A percentile compares a stretch with the other conserved stretches of the same genome.
phyloP scores from a whole-genome alignment of 331 rosid species.

The Quercus phellos region DNA sequence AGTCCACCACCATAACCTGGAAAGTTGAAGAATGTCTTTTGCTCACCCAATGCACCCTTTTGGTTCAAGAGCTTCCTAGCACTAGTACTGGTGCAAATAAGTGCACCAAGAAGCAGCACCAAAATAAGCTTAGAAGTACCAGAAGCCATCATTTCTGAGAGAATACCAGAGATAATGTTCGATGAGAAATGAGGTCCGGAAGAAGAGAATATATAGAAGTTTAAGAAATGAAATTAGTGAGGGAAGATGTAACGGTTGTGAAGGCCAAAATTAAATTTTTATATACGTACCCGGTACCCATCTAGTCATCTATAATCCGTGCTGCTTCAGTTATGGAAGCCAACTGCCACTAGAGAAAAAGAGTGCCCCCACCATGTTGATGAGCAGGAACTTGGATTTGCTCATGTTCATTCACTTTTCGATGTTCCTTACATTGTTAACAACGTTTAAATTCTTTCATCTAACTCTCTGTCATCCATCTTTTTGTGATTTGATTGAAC shows the following conservation, averaged over 20 bases:
- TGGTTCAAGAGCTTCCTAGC: conserved; percentile 29
- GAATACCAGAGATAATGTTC: background rate
- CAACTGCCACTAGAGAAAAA: background rate
- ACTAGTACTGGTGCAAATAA: background rate
- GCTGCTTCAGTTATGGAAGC: conserved; percentile 12
- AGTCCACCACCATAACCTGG: conserved; percentile 28
- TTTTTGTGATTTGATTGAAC: background rate
- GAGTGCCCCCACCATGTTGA: background rate
- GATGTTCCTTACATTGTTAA: background rate
- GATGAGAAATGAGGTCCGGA: background rate
- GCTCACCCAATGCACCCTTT: conserved; percentile 9
- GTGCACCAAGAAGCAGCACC: conserved; percentile 31
- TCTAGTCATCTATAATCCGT: conserved; percentile 25
- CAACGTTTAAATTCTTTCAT: background rate
- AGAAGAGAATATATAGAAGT: conserved; percentile 6
- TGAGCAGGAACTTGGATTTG: background rate
- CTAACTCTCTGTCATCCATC: background rate
- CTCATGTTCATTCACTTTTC: background rate
- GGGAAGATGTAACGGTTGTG: background rate
- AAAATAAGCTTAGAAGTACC: conserved; percentile 23
- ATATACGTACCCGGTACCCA: background rate
- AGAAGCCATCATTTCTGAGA: conserved; percentile 10
- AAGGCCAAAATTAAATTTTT: conserved; percentile 4
- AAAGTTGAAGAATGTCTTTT: conserved; percentile 20
- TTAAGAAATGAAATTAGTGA: background rate